These are phyloP conservation scores for Vigna hirtella DNA, from an alignment of 306 rosid genomes.

Conservation along the genomic window DNA sequence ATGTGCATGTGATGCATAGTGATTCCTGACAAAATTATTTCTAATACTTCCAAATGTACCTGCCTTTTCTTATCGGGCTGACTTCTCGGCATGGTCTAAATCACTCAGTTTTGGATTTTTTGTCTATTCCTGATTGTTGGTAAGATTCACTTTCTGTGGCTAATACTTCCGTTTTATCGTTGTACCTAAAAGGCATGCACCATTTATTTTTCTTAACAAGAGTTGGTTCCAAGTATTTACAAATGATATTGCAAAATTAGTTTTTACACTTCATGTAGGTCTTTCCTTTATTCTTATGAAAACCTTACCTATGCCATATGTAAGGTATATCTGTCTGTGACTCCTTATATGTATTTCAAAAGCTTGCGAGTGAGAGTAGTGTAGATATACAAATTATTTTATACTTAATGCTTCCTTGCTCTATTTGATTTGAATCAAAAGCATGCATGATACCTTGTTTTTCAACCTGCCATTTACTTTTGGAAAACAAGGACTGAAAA, in stretches of 20 bases:
- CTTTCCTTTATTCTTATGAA: neutral
- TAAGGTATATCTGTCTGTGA: no score
- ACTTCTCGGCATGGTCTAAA: conserved; percentile 32
- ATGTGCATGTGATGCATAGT: conserved; percentile 43
- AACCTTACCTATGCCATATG: neutral
- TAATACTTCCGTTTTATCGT: conserved; percentile 31
- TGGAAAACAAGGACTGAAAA: conserved; percentile 1
- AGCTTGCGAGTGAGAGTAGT: no score
- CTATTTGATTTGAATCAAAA: neutral
- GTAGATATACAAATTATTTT: neutral
- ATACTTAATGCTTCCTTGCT: neutral
- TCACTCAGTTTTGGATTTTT: conserved; percentile 29
- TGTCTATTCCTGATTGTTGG: conserved; percentile 8
- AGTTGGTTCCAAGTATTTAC: neutral
- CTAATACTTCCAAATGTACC: conserved; percentile 40
- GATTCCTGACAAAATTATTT: conserved; percentile 31
- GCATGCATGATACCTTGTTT: neutral
- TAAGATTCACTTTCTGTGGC: conserved; percentile 44
- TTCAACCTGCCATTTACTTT: neutral
- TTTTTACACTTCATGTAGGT: neutral
- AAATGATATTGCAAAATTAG: neutral
- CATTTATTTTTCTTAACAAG: conserved; percentile 4
- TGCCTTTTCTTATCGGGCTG: conserved; percentile 28
- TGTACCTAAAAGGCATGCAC: conserved; percentile 14
- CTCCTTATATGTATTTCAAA: no score